phyloP scores from a whole-genome alignment of 2,329 filamentous ascomycete species.

The Arthrocladium fulminans region DNA sequence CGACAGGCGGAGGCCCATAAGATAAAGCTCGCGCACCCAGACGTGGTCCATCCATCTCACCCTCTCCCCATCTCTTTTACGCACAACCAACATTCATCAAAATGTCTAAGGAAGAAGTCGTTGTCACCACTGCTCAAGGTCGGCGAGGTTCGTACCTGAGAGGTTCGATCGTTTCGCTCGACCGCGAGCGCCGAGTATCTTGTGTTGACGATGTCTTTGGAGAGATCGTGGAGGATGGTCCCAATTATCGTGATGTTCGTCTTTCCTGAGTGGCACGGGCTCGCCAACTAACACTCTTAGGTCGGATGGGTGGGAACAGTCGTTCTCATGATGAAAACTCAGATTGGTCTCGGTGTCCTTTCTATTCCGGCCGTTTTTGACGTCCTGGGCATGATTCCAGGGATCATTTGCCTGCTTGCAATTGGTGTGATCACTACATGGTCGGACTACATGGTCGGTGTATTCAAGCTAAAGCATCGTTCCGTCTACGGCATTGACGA shows the following conservation, averaged over 20 bases:
- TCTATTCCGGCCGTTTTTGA: too few species aligned
- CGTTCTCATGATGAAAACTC: constrained; percentile 39
- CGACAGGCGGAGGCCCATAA: too few species aligned
- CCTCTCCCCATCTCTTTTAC: too few species aligned
- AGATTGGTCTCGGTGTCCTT: constrained; percentile 44
- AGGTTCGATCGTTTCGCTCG: too few species aligned
- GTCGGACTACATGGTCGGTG: constrained; percentile 14
- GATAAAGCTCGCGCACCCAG: too few species aligned
- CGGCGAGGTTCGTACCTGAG: too few species aligned
- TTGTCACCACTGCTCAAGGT: too few species aligned
- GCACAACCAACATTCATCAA: too few species aligned
- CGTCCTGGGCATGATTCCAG: constrained; percentile 40
- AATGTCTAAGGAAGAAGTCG: too few species aligned
- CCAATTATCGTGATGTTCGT: constrained; percentile 26
- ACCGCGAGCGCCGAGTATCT: constrained; percentile 10
- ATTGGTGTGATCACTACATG: constrained; percentile 43
- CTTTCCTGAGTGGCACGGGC: background rate
- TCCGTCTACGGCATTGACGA: constrained; percentile 43
- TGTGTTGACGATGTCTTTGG: constrained; percentile 29
- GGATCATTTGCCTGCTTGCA: constrained; percentile 39
- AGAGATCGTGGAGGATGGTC: constrained; percentile 26
- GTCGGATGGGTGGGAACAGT: constrained; percentile 42
- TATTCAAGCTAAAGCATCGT: constrained; percentile 37
- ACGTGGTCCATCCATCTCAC: too few species aligned
- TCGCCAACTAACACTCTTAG: constrained; percentile 7